Evolutionary conservation across 2,329 filamentous ascomycete genomes (phyloP).

Genomic region (Monosporascus sp.): DNA sequence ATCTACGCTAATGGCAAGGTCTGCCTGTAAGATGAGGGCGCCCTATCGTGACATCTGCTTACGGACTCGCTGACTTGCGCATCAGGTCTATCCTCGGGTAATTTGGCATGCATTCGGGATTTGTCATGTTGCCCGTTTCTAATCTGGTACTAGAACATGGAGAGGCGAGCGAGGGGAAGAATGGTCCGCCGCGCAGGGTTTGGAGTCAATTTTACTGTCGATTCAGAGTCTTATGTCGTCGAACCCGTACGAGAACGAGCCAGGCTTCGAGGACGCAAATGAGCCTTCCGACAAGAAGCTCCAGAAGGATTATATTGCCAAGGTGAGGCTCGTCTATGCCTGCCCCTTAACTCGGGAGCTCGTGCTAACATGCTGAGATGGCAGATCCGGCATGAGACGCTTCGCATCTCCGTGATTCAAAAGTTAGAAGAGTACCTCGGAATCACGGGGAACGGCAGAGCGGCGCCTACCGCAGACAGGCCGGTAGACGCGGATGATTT

Average conservation of each 20-base stretch:
- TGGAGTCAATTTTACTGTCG: conserved; percentile 90
- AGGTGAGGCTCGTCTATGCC: conserved; percentile 48
- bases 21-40: conserved; percentile 65
- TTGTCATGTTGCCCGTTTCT: conserved; percentile 5
- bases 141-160: conserved; percentile 67
- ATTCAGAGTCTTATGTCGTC: conserved; percentile 94
- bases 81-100: conserved; percentile 80
- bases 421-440: conserved; percentile 75
- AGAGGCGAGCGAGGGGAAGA: conserved; percentile 83
- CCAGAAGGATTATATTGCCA: conserved; percentile 71
- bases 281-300: conserved; percentile 64
- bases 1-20: conserved; percentile 91
- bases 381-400: conserved; percentile 84
- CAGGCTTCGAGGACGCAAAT: conserved; percentile 78
- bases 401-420: conserved; percentile 81
- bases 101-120: conserved; percentile 10
- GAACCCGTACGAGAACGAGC: conserved; percentile 95
- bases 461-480: conserved; percentile 26
- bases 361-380: conserved; percentile 14
- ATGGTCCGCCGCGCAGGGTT: conserved; percentile 92
- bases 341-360: not conserved
- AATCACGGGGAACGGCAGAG: conserved; percentile 50
- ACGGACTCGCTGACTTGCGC: not conserved
- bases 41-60: not conserved
- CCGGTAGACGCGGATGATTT: conserved; percentile 44